These are phyloP conservation scores for Artomyces pyxidatus DNA, from an alignment of 768 basidiomycete genomes.

Conservation along the genomic window DNA sequence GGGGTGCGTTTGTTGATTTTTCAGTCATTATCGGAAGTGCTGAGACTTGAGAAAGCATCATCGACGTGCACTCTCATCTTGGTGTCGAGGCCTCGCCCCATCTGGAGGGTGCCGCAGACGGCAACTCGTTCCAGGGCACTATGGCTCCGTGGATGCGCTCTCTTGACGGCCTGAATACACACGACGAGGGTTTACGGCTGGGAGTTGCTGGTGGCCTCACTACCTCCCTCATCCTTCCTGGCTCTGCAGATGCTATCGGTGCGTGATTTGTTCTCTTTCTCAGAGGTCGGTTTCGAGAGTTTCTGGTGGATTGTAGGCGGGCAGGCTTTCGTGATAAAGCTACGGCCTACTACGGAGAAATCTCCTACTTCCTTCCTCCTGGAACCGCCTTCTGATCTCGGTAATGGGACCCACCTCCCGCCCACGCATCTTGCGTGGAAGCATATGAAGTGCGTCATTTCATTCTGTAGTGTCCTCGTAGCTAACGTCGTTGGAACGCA, in stretches of 20 bases:
- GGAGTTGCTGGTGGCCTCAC: constrained; percentile 66
- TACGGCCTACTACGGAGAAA: constrained; percentile 61
- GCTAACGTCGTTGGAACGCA: background rate
- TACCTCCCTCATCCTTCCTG: constrained; percentile 68
- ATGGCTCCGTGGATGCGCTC: constrained; percentile 59
- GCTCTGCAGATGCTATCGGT: constrained; percentile 58
- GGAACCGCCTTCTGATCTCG: constrained; percentile 62
- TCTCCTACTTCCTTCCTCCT: constrained; percentile 68
- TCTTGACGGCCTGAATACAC: constrained; percentile 69
- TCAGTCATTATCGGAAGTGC: background rate
- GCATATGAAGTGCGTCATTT: constrained; percentile 58
- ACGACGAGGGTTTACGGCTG: constrained; percentile 52
- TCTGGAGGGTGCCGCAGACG: constrained; percentile 37
- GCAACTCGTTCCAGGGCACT: constrained; percentile 45
- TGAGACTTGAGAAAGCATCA: constrained; percentile 25
- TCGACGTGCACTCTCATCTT: constrained; percentile 54
- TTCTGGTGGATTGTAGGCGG: too few species aligned
- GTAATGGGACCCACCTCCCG: constrained; percentile 41
- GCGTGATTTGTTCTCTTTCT: too few species aligned
- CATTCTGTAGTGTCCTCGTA: background rate
- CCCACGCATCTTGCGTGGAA: constrained; percentile 53
- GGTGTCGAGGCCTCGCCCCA: constrained; percentile 28
- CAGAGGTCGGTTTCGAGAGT: too few species aligned
- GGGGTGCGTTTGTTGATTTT: constrained; percentile 20
- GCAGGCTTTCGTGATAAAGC: constrained; percentile 73